phyloP scores from a whole-genome alignment of 139 green algal species.

The Coelastrella sp. region DNA sequence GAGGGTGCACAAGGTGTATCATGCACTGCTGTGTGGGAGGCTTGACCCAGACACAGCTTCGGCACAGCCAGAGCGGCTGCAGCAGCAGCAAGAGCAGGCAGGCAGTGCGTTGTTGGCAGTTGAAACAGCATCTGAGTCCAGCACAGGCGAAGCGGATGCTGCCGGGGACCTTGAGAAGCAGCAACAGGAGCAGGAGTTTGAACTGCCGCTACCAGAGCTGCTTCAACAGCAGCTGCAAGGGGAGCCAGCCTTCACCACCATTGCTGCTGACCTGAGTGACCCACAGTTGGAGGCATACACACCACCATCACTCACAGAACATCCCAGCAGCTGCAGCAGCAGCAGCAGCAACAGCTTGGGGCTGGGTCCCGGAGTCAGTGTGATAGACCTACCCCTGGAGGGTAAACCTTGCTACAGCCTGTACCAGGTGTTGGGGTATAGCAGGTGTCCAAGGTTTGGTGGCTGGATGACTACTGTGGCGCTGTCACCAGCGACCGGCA shows the following conservation, averaged over 20 bases:
- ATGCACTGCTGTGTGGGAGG: constrained; percentile 58
- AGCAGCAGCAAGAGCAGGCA: constrained; percentile 22
- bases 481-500: constrained; percentile 64
- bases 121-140: background rate
- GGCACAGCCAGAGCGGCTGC: background rate
- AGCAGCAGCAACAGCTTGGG: constrained; percentile 29
- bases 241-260: constrained; percentile 9
- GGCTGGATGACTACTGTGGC: constrained; percentile 62
- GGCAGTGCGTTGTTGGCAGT: background rate
- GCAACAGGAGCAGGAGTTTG: background rate
- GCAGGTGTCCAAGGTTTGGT: constrained; percentile 21
- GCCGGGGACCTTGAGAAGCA: background rate
- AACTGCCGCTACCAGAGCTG: constrained; percentile 4
- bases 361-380: background rate
- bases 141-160: background rate
- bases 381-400: constrained; percentile 20
- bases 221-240: constrained; percentile 32
- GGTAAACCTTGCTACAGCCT: constrained; percentile 41
- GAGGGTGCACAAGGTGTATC: constrained; percentile 60
- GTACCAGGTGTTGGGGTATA: constrained; percentile 28
- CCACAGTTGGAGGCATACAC: background rate
- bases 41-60: constrained; percentile 48
- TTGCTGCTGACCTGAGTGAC: background rate
- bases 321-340: background rate
- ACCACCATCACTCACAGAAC: constrained; percentile 5